phyloP scores from a whole-genome alignment of 352 stramenopile species.

The Phytophthora citricola region DNA sequence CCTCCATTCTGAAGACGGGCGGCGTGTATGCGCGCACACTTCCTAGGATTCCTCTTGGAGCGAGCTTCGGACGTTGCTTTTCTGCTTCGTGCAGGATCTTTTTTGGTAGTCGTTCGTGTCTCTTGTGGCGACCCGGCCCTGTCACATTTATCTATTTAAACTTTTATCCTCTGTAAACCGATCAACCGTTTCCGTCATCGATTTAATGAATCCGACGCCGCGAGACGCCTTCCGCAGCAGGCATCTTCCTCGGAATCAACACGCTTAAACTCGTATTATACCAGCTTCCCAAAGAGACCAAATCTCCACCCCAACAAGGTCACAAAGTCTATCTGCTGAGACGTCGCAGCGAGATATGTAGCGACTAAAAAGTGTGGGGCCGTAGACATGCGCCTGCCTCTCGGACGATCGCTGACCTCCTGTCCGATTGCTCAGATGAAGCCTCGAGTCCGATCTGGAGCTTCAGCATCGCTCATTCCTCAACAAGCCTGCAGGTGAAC shows the following conservation, averaged over 20 bases:
- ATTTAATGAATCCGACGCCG: neutral
- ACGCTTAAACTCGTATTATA: neutral
- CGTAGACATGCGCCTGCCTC: constrained; percentile 19
- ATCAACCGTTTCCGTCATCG: neutral
- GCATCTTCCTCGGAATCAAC: neutral
- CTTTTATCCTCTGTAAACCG: too few relatives aligned
- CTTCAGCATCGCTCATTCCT: neutral
- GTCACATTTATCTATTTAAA: constrained; percentile 19
- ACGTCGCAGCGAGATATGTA: neutral
- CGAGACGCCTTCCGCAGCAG: neutral
- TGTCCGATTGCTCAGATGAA: constrained; percentile 14
- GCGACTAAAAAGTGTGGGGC: constrained; percentile 8
- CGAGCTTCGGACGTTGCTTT: constrained; percentile 7
- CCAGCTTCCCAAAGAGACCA: neutral
- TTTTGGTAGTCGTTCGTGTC: constrained; percentile 25
- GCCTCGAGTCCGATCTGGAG: neutral
- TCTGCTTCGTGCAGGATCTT: constrained; percentile 27
- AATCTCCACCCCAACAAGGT: neutral
- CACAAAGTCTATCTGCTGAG: neutral
- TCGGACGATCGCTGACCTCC: neutral
- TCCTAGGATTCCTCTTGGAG: constrained; percentile 3
- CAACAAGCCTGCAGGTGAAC: constrained; percentile 4
- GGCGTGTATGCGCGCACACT: neutral
- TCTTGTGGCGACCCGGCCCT: constrained; percentile 21
- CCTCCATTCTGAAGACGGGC: too few relatives aligned